These are phyloP conservation scores for Spinacia oleracea DNA, from an alignment of 179 eudicot genomes.

Conservation along the genomic window DNA sequence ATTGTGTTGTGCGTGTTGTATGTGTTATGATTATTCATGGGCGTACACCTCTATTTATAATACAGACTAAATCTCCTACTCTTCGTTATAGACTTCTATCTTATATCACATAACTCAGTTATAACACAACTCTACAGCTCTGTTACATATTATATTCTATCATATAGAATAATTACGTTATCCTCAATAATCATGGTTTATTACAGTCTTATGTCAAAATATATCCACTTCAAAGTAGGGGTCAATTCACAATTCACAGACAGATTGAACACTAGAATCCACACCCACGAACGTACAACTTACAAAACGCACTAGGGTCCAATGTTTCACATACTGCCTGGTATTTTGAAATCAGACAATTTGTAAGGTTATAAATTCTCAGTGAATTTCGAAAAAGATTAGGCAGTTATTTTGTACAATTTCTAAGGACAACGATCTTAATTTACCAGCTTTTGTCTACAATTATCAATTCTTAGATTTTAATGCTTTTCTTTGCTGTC, in stretches of 20 bases:
- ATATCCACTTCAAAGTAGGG: neutral
- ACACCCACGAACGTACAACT: slow-evolving; percentile 14
- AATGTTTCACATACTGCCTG: slow-evolving; percentile 3
- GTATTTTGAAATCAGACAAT: neutral
- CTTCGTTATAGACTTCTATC: too few species aligned
- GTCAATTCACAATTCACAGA: neutral
- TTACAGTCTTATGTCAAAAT: neutral
- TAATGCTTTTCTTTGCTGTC: neutral
- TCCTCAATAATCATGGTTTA: too few species aligned
- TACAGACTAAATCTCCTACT: too few species aligned
- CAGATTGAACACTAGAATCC: slow-evolving; percentile 7
- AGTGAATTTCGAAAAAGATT: slow-evolving; percentile 5
- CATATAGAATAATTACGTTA: too few species aligned
- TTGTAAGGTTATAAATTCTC: neutral
- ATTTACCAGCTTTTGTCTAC: slow-evolving; percentile 14
- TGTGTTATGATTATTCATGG: too few species aligned
- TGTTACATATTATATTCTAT: too few species aligned
- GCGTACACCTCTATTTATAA: too few species aligned
- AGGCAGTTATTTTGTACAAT: neutral
- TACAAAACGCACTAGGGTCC: slow-evolving; percentile 4
- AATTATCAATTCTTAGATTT: neutral
- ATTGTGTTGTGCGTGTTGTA: too few species aligned
- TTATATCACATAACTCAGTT: too few species aligned
- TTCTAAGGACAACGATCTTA: slow-evolving; percentile 5
- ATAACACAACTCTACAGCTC: too few species aligned